Percentiles rank a stretch among this genome's conserved stretches.
Evolutionary conservation across 208 protist species (phyloP).

Genomic region (Crithidia bombi): DNA sequence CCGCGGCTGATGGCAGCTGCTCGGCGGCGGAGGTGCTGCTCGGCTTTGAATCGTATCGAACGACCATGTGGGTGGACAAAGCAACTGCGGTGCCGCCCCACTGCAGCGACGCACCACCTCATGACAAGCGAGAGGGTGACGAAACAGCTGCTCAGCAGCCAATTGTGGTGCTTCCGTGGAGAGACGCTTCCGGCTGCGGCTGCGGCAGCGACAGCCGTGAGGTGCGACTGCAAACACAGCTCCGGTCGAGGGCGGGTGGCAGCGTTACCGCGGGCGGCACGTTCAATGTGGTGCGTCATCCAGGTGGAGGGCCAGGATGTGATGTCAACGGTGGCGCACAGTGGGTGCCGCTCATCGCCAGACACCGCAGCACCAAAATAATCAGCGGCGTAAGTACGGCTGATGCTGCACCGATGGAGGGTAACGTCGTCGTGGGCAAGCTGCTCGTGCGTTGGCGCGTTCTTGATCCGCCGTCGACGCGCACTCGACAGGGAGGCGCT

Average conservation of each 20-base stretch:
- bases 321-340: conserved; percentile 9
- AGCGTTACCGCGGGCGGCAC: conserved; percentile 2
- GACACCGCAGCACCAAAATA: background rate
- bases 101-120: too few relatives aligned
- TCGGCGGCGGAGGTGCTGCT: conserved; percentile 15
- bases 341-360: conserved; percentile 26
- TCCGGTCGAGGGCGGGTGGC: background rate
- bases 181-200: background rate
- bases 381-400: too few relatives aligned
- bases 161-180: conserved; percentile 24
- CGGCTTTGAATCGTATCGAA: conserved; percentile 17
- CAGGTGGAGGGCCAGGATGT: background rate
- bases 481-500: background rate
- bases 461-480: background rate
- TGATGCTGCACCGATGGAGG: background rate
- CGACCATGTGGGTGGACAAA: background rate
- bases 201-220: background rate
- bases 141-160: background rate
- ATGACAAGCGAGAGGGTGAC: too few relatives aligned
- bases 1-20: background rate
- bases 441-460: conserved; percentile 26
- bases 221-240: conserved; percentile 23
- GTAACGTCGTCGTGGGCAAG: conserved; percentile 18
- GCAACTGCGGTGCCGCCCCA: background rate
- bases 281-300: background rate